Evolutionary conservation across 2,329 filamentous ascomycete genomes (phyloP), one percentile per base, ranked within the genome.

Genomic region (Aspergillus phoenicis): DNA sequence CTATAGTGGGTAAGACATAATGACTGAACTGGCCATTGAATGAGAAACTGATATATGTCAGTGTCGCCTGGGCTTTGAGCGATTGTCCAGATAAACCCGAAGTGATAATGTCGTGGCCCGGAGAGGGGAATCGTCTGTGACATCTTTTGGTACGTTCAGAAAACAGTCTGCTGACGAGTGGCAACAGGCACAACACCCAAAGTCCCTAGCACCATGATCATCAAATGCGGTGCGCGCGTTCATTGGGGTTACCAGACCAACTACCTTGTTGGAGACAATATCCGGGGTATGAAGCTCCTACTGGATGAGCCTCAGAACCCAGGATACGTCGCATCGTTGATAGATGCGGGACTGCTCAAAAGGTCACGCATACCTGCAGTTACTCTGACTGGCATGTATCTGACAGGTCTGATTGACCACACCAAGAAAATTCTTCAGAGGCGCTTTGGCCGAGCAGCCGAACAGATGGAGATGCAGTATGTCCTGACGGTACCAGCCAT

Each of bases 401-500:
- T 68, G 1, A 28, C 33, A 8, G 33, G 43, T 6, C 26, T 68
- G 4, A 49, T 66, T 2, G 4, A 33, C 2, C 55, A 65, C 48
- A 24, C 52, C 2, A 58, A 52, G 11, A 22, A 57, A 30, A 13
- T 62, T 54, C 49, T 69, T 10, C 24, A 36, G 0, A 53, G 45
- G 11, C 59, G 63, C 1, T 64, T 68, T 56, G 62, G 63, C 3
- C 22, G n/a, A 4, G 58, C 62, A 0, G 41, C 68, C 10, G 30
- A 68, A 4, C 20, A 51, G 1, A 69, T 73, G 57, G 52, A 68
- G 8, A 57, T 69, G 15, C 47, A 68, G n/a, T 75, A 65, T 28
- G 59, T 75, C 1, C 36, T 76, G 2, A 70, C 71, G 1, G 70
- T 74, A 1, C 74, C 74, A 0, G 73, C 73, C 3, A 68, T 76